These are phyloP conservation scores for Trypethelium eluteriae DNA, from an alignment of 495 filamentous ascomycete genomes.

Conservation along the genomic window DNA sequence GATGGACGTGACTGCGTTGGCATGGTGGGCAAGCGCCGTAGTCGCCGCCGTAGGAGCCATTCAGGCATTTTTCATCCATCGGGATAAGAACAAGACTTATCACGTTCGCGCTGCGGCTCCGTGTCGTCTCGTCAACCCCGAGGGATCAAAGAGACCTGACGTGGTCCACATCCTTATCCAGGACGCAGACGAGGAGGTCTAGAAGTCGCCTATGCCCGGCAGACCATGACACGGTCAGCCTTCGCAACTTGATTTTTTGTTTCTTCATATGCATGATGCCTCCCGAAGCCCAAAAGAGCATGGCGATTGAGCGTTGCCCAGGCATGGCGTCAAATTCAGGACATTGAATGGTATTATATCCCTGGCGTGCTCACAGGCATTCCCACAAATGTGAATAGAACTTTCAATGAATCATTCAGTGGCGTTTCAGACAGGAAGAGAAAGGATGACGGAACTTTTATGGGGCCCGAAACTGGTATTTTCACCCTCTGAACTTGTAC, in stretches of 20 bases:
- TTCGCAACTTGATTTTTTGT: no score
- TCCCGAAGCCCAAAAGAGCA: background rate
- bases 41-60: conserved; percentile 60
- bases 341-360: background rate
- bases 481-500: no score
- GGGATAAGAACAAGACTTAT: conserved; percentile 34
- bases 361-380: background rate
- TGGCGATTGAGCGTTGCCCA: background rate
- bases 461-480: no score
- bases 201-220: background rate
- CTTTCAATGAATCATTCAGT: no score
- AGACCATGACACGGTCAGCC: no score
- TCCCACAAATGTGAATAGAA: no score
- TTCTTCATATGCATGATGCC: background rate
- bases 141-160: conserved; percentile 4
- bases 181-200: background rate
- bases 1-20: conserved; percentile 62
- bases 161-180: conserved; percentile 18
- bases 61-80: conserved; percentile 59
- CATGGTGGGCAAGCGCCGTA: conserved; percentile 70
- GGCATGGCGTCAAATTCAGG: background rate
- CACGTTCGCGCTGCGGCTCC: conserved; percentile 16
- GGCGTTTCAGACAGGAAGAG: no score
- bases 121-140: conserved; percentile 16
- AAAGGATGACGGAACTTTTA: no score